Evolutionary conservation across 495 filamentous ascomycete genomes (phyloP), one percentile per base, ranked within the genome.

Genomic region (Aeminium ludgeri): DNA sequence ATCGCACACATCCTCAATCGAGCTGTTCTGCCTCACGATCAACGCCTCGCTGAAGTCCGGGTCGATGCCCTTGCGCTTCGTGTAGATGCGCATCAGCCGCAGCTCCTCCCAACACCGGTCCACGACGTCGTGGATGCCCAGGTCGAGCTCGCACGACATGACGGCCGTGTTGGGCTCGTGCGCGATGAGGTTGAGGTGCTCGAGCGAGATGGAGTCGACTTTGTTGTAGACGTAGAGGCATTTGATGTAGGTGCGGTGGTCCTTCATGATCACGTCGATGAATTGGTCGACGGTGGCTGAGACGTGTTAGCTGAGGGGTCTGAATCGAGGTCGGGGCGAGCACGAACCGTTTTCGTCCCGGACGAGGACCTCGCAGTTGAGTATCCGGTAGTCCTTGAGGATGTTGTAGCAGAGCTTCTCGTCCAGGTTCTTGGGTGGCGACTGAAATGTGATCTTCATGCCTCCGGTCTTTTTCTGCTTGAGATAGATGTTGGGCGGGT

Each of bases 181-280:
- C 10, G 91, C 91, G 2, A 99, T 67, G 52, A 79, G 72, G 61
- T 99, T 82, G 13, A 99, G 72, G 65, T 86, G 91, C 50, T 94
- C 82, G 45, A 99, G 70, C 19, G 81, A 86, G 51, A 99, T 78
- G 58, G 76, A 79, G 67, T 99, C 91, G 65, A 99, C 92, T 63
- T 99, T 99, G 80, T 99, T 99, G 73, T 99, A 99, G 20, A 95
- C 91, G 63, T 99, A 99, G 18, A 99, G 70, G 55, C 76, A 76
- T 62, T 75, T 74, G 65, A 99, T 95, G 65, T 99, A 99, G 62
- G 91, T 96, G 51, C 91, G 71, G 65, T 99, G 86, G 55, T 93
- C 84, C 53, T 86, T 89, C 86, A 95, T 96, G 62, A 99, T 94
- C 32, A 96, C 86, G 58, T 99, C 91, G 56, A 99, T 96, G 58